A percentile compares a stretch with the other conserved stretches of the same genome.
Evolutionary conservation across 2,329 filamentous ascomycete species (phyloP).

Genomic region (Stenocarpella maydis): DNA sequence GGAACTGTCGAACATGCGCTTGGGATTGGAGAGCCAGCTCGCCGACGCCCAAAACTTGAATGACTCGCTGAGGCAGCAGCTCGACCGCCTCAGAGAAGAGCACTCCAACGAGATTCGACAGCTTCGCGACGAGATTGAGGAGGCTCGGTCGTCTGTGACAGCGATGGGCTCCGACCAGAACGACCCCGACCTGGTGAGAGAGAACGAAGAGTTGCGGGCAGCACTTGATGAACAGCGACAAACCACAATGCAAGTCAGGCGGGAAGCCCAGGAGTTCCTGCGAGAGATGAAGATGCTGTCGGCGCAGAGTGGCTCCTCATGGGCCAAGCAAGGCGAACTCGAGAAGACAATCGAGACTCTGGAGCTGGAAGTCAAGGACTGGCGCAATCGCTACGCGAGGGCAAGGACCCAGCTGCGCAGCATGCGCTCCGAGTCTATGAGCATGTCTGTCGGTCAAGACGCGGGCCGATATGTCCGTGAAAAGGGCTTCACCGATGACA

Average conservation of each 20-base stretch:
- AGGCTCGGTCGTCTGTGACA: conserved; percentile 50
- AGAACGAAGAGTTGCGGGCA: conserved; percentile 73
- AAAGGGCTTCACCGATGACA: conserved; percentile 71
- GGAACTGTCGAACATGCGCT: conserved; percentile 73
- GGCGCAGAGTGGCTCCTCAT: conserved; percentile 77
- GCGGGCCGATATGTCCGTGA: conserved; percentile 73
- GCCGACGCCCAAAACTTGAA: conserved; percentile 80
- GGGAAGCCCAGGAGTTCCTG: conserved; percentile 83
- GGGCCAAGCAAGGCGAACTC: conserved; percentile 83
- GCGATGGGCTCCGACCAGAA: conserved; percentile 40
- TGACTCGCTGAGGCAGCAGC: conserved; percentile 78
- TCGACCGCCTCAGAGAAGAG: conserved; percentile 76
- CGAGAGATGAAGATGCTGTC: conserved; percentile 90
- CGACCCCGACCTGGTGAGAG: conserved; percentile 66
- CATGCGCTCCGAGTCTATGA: conserved; percentile 81
- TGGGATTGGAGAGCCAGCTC: conserved; percentile 76
- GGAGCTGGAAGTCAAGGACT: conserved; percentile 85
- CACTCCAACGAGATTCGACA: conserved; percentile 70
- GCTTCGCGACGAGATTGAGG: conserved; percentile 70
- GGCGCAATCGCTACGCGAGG: conserved; percentile 89
- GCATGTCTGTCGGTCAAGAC: conserved; percentile 73
- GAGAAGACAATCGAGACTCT: conserved; percentile 77
- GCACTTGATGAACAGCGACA: conserved; percentile 78
- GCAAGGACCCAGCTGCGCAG: conserved; percentile 87
- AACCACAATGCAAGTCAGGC: conserved; percentile 85